These are phyloP conservation scores for Cryptococcus floricola DNA, from an alignment of 1,284 basidiomycete species.

Conservation along the genomic window DNA sequence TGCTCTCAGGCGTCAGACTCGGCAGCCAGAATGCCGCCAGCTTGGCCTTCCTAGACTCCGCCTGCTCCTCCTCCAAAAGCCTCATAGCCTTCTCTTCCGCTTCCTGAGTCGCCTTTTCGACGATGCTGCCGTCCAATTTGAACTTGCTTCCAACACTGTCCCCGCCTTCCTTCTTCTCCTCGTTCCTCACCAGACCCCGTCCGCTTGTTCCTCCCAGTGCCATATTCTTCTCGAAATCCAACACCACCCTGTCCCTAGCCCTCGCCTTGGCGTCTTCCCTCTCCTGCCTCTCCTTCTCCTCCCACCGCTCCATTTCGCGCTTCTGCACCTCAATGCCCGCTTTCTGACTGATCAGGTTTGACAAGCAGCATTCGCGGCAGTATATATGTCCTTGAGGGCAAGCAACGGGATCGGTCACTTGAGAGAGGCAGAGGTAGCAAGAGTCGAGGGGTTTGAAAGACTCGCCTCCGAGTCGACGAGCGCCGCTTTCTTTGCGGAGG, in stretches of 20 bases:
- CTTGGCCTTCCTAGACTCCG: slow-evolving; percentile 72
- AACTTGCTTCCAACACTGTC: slow-evolving; percentile 59
- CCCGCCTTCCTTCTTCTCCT: slow-evolving; percentile 59
- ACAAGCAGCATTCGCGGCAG: slow-evolving; percentile 75
- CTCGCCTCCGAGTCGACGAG: slow-evolving; percentile 79
- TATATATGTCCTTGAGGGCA: slow-evolving; percentile 77
- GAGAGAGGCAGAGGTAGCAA: slow-evolving; percentile 76
- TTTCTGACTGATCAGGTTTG: slow-evolving; percentile 60
- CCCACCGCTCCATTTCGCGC: slow-evolving; percentile 65
- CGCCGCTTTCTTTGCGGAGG: slow-evolving; percentile 33
- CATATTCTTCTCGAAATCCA: slow-evolving; percentile 77
- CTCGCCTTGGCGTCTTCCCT: slow-evolving; percentile 60
- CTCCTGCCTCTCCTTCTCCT: slow-evolving; percentile 71
- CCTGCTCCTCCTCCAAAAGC: slow-evolving; percentile 75
- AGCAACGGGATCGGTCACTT: slow-evolving; percentile 70
- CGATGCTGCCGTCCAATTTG: slow-evolving; percentile 64
- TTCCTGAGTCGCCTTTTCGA: slow-evolving; percentile 67
- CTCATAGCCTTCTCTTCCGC: slow-evolving; percentile 79
- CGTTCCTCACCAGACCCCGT: slow-evolving; percentile 42
- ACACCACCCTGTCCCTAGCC: slow-evolving; percentile 76
- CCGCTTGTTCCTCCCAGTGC: slow-evolving; percentile 50
- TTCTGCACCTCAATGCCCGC: slow-evolving; percentile 83
- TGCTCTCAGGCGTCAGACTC: slow-evolving; percentile 71
- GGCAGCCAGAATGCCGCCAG: slow-evolving; percentile 94
- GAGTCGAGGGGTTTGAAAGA: slow-evolving; percentile 84